phyloP scores from a whole-genome alignment of 768 basidiomycete species.

The Albatrellus ellisii region DNA sequence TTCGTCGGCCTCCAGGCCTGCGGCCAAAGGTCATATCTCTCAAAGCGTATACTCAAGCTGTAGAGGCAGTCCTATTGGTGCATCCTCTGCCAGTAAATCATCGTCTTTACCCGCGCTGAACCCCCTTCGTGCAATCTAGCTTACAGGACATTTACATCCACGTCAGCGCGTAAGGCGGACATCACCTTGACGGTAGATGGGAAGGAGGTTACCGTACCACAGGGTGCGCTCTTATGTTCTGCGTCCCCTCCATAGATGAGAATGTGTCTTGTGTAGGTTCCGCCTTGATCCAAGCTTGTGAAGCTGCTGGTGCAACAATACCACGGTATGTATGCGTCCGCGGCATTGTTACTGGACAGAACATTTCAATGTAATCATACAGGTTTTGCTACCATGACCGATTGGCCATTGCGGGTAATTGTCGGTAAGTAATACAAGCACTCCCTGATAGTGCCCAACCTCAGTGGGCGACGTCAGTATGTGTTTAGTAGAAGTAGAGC shows the following conservation, averaged over 20 bases:
- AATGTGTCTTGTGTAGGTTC: constrained; percentile 50
- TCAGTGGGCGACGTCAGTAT: constrained; percentile 58
- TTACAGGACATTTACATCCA: constrained; percentile 50
- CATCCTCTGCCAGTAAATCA: not conserved
- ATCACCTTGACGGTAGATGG: constrained; percentile 94
- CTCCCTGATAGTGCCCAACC: constrained; percentile 4
- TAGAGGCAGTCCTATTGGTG: constrained; percentile 7
- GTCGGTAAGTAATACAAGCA: constrained; percentile 50
- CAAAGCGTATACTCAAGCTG: constrained; percentile 29
- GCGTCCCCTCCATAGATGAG: no score
- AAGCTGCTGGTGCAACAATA: constrained; percentile 72
- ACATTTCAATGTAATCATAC: no score
- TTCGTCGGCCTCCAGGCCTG: constrained; percentile 37
- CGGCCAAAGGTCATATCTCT: constrained; percentile 58
- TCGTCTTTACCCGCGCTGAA: not conserved
- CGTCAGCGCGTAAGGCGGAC: constrained; percentile 54
- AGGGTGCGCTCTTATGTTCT: constrained; percentile 77
- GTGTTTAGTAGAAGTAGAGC: constrained; percentile 97
- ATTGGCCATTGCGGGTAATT: constrained; percentile 95
- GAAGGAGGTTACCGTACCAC: constrained; percentile 93
- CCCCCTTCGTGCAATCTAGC: constrained; percentile 19
- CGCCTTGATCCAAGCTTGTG: constrained; percentile 94
- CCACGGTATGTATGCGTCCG: constrained; percentile 42
- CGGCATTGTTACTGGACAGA: not conserved
- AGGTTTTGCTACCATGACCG: constrained; percentile 88